Evolutionary conservation across 305 asterid genomes (phyloP).

Genomic region (Vinca major): DNA sequence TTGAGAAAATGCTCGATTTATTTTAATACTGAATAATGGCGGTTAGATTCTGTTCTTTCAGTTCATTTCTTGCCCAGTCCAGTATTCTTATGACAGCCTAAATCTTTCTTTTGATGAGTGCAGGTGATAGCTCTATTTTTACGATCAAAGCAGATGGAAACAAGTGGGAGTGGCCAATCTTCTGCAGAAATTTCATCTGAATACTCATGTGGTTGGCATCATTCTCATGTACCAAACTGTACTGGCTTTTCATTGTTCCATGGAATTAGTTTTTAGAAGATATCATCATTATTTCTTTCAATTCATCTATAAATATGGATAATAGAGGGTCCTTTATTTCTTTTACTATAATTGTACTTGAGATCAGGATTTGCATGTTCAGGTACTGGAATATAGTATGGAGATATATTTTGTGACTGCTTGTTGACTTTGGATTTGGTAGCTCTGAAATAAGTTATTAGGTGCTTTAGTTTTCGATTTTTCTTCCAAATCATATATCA

Average conservation of each 20-base stretch:
- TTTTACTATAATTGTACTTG: neutral
- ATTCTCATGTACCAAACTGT: conserved; percentile 18
- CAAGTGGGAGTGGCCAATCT: conserved; percentile 28
- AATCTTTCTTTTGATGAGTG: conserved; percentile 15
- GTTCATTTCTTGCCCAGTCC: neutral
- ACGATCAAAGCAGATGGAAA: conserved; percentile 50
- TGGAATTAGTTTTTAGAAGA: neutral
- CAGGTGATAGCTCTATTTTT: conserved; percentile 81
- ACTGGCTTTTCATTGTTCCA: conserved; percentile 14
- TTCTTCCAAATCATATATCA: neutral
- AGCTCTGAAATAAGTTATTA: neutral
- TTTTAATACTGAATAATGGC: neutral
- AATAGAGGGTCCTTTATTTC: neutral
- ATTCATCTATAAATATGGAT: neutral
- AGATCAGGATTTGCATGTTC: neutral
- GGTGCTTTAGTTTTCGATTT: conserved; percentile 3
- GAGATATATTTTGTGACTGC: neutral
- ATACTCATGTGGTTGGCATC: conserved; percentile 51
- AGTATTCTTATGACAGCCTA: neutral
- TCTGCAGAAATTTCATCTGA: conserved; percentile 36
- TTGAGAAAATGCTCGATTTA: neutral
- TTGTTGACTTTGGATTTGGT: neutral
- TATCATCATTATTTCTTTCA: neutral
- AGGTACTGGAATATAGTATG: neutral
- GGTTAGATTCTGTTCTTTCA: neutral